Conservation (phyloP, 805 yeast species). For the Cyberlindnera americana region DNA sequence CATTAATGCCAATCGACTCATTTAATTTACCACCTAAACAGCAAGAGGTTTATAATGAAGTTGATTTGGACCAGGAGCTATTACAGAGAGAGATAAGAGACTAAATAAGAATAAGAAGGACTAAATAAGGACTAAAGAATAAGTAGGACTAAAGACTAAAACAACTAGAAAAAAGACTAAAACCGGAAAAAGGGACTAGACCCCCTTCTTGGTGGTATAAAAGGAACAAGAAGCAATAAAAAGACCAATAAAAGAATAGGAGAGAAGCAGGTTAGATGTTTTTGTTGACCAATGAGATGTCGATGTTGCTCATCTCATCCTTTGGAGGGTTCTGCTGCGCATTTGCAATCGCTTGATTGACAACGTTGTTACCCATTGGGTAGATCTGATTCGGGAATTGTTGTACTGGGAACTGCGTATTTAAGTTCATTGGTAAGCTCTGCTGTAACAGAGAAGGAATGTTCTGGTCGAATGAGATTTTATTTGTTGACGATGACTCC, state of each 20-base stretch:
- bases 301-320: constrained; percentile 26
- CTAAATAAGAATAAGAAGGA: too few species aligned
- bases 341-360: constrained; percentile 27
- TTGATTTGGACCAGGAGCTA: too few species aligned
- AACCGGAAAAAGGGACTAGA: background rate
- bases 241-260: background rate
- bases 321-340: constrained; percentile 25
- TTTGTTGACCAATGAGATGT: constrained; percentile 26
- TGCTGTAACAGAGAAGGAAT: constrained; percentile 26
- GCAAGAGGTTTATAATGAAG: too few species aligned
- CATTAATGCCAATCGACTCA: too few species aligned
- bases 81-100: constrained; percentile 25
- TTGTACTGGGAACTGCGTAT: constrained; percentile 10
- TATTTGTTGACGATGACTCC: too few species aligned
- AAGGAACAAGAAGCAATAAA: background rate
- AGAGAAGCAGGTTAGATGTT: too few species aligned
- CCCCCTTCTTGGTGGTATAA: too few species aligned
- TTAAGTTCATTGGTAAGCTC: constrained; percentile 9
- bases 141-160: too few species aligned
- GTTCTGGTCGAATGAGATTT: constrained; percentile 28
- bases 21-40: too few species aligned
- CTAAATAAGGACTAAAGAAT: background rate
- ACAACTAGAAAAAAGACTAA: background rate
- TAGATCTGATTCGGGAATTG: constrained; percentile 8
- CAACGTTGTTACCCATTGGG: constrained; percentile 16